Evolutionary conservation across 2,329 filamentous ascomycete genomes (phyloP).

Genomic region (Catunica adiposa): DNA sequence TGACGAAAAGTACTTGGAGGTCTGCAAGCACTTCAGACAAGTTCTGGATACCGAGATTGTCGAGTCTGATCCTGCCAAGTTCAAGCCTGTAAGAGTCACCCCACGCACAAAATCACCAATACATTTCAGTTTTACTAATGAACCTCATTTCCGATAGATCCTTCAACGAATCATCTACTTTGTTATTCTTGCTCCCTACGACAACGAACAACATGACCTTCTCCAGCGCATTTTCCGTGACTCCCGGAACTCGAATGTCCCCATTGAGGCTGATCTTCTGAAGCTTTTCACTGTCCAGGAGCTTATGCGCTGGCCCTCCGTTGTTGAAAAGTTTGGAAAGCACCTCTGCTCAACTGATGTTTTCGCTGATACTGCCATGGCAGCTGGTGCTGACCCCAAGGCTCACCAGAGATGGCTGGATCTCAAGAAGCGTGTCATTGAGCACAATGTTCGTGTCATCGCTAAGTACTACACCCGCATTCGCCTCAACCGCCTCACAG

Average conservation of each 20-base stretch:
- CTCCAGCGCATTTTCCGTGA: slow-evolving; percentile 86
- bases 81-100: slow-evolving; percentile 56
- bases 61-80: slow-evolving; percentile 71
- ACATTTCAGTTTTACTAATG: slow-evolving; percentile 14
- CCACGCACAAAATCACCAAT: not conserved
- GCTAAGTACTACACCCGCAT: slow-evolving; percentile 99
- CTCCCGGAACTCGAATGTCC: slow-evolving; percentile 58
- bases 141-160: slow-evolving; percentile 33
- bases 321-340: slow-evolving; percentile 73
- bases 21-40: slow-evolving; percentile 95
- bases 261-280: slow-evolving; percentile 68
- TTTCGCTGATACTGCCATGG: slow-evolving; percentile 48
- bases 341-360: slow-evolving; percentile 82
- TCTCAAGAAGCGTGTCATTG: slow-evolving; percentile 92
- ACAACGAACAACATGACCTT: slow-evolving; percentile 96
- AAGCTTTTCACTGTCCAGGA: slow-evolving; percentile 92
- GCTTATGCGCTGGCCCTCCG: slow-evolving; percentile 95
- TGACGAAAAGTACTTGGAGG: slow-evolving; percentile 91
- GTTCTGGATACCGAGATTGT: slow-evolving; percentile 93
- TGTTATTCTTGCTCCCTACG: slow-evolving; percentile 85
- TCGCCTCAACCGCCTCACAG: slow-evolving; percentile 74
- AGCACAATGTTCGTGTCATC: slow-evolving; percentile 94
- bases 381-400: slow-evolving; percentile 58
- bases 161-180: slow-evolving; percentile 96
- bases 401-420: slow-evolving; percentile 81